Conservation (phyloP, 352 stramenopile species). For the Sclerospora graminicola region DNA sequence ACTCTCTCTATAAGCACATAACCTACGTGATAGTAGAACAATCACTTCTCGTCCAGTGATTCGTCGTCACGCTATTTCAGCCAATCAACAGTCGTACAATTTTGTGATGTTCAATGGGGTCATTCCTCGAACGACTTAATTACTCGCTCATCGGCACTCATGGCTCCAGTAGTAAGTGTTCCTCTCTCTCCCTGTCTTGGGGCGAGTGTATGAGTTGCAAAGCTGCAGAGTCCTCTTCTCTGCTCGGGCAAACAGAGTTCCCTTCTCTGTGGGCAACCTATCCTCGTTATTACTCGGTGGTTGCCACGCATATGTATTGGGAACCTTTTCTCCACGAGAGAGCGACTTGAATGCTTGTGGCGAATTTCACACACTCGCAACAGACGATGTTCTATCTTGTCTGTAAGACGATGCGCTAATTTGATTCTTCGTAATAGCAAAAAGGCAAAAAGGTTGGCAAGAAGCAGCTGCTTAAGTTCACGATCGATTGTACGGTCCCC, state of each 20-base stretch:
- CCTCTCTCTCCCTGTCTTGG: not conserved
- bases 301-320: conserved; percentile 41
- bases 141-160: conserved; percentile 10
- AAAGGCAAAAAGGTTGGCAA: conserved; percentile 86
- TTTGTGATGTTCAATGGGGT: not conserved
- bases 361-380: conserved; percentile 14
- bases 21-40: conserved; percentile 33
- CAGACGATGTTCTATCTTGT: conserved; percentile 5
- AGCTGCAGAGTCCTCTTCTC: conserved; percentile 81
- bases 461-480: conserved; percentile 89
- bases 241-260: conserved; percentile 85
- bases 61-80: conserved; percentile 5
- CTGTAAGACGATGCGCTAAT: conserved; percentile 5
- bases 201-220: conserved; percentile 58
- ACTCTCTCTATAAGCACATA: conserved; percentile 30
- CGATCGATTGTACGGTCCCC: conserved; percentile 91
- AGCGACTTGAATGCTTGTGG: conserved; percentile 7
- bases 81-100: conserved; percentile 13
- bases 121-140: conserved; percentile 36
- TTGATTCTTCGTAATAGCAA: conserved; percentile 21
- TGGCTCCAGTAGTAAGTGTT: conserved; percentile 49
- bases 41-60: conserved; percentile 24
- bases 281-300: not conserved
- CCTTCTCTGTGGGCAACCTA: conserved; percentile 68
- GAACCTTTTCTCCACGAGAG: conserved; percentile 4